A percentile compares a stretch with the other conserved stretches of the same genome.
Conservation (phyloP, 2,329 filamentous ascomycete genomes). For the Trichoderma koningiopsis region DNA sequence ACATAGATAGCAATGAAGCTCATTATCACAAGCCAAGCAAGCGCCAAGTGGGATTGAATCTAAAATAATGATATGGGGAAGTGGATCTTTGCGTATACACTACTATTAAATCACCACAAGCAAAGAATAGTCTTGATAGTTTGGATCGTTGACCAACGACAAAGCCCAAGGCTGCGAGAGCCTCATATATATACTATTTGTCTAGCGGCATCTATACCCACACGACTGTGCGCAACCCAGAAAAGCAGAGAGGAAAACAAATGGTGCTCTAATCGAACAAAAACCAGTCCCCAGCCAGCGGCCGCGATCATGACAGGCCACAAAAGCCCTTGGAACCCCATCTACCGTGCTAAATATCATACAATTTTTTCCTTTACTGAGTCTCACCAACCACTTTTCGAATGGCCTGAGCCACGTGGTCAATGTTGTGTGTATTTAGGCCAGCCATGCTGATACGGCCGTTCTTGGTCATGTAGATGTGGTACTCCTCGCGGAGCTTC, state of each 20-base stretch:
- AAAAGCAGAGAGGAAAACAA: neutral
- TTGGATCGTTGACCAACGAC: neutral
- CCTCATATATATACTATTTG: slow-evolving; percentile 1
- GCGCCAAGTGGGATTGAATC: neutral
- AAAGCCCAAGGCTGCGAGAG: neutral
- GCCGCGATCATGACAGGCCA: neutral
- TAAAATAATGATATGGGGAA: neutral
- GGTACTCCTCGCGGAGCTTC: slow-evolving; percentile 68
- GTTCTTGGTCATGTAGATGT: slow-evolving; percentile 96
- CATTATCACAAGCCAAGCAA: neutral
- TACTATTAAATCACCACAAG: neutral
- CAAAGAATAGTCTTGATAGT: neutral
- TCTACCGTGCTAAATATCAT: slow-evolving; percentile 14
- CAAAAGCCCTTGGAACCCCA: neutral
- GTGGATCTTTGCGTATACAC: neutral
- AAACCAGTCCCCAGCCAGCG: neutral
- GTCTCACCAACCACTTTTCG: slow-evolving; percentile 70
- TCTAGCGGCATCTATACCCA: slow-evolving; percentile 20
- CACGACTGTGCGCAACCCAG: neutral
- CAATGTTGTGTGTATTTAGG: slow-evolving; percentile 88
- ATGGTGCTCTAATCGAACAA: neutral
- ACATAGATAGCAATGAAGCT: neutral
- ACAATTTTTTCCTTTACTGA: slow-evolving; percentile 30
- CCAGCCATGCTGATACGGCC: slow-evolving; percentile 98
- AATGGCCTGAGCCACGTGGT: slow-evolving; percentile 89